Percentiles rank a stretch among this genome's conserved stretches.
These are phyloP conservation scores for Syzygium malaccense DNA, from an alignment of 441 rosid genomes.

Conservation along the genomic window DNA sequence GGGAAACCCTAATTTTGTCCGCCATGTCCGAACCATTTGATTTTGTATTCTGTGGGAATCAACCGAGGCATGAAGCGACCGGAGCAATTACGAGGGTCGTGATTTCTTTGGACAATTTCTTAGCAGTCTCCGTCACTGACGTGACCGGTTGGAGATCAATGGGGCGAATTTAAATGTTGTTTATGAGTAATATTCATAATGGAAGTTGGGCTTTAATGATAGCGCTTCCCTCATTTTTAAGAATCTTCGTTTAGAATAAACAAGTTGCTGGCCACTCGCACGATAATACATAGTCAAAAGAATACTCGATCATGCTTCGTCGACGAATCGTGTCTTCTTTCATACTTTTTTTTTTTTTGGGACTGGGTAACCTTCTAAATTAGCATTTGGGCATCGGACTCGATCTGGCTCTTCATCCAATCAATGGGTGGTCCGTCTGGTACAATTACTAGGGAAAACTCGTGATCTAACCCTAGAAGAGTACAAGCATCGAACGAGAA, in stretches of 20 bases:
- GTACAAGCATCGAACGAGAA: background rate
- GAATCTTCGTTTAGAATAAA: background rate
- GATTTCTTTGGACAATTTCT: constrained; percentile 7
- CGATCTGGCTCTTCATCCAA: background rate
- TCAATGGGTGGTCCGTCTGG: background rate
- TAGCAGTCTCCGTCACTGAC: background rate
- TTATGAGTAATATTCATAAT: background rate
- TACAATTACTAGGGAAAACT: background rate
- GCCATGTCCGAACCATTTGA: constrained; percentile 41
- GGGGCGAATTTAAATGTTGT: background rate
- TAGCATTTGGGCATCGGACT: background rate
- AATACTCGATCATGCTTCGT: background rate
- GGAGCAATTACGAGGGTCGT: constrained; percentile 27
- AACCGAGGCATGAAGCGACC: constrained; percentile 47
- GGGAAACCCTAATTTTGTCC: constrained; percentile 60
- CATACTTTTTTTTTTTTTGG: background rate
- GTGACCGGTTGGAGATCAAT: background rate
- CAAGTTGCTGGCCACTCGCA: background rate
- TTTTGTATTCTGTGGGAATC: constrained; percentile 46
- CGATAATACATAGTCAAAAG: background rate
- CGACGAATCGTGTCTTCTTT: background rate
- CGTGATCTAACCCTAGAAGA: background rate
- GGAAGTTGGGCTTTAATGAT: background rate
- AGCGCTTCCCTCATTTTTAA: background rate
- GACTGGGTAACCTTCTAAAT: background rate